A percentile compares a stretch with the other conserved stretches of the same genome.
phyloP scores from a whole-genome alignment of 208 protist species.

The Angomonas desouzai region DNA sequence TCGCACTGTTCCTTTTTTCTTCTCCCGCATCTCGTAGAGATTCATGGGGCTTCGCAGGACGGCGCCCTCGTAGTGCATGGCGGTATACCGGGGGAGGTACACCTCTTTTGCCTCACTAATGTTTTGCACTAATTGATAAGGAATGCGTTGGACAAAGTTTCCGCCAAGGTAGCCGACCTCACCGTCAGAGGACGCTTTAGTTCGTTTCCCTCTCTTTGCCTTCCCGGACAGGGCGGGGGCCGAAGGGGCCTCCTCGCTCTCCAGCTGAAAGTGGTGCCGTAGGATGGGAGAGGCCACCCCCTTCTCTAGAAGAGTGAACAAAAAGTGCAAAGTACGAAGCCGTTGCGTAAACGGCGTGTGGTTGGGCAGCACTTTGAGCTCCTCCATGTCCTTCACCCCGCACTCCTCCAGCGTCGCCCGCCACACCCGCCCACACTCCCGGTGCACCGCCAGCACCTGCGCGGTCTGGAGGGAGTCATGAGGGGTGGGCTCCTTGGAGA shows the following conservation, averaged over 20 bases:
- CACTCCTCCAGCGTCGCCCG: background rate
- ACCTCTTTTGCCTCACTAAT: slow-evolving; percentile 48
- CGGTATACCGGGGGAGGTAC: slow-evolving; percentile 45
- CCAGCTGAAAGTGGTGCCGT: slow-evolving; percentile 26
- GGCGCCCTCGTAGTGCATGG: slow-evolving; percentile 70
- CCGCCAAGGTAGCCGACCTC: slow-evolving; percentile 31
- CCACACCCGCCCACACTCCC: slow-evolving; percentile 8
- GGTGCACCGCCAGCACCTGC: slow-evolving; percentile 5
- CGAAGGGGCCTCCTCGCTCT: background rate
- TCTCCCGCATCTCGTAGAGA: slow-evolving; percentile 73
- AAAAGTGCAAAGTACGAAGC: slow-evolving; percentile 67
- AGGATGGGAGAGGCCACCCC: slow-evolving; percentile 44
- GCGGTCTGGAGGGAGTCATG: background rate
- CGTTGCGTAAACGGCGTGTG: slow-evolving; percentile 78
- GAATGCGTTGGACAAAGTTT: slow-evolving; percentile 52
- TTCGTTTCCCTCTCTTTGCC: background rate
- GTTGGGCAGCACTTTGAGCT: slow-evolving; percentile 74
- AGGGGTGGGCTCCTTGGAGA: background rate
- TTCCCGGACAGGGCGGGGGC: background rate
- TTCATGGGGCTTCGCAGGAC: slow-evolving; percentile 75
- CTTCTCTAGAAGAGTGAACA: slow-evolving; percentile 47
- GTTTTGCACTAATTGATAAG: slow-evolving; percentile 47
- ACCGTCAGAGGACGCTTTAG: background rate
- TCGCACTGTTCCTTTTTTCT: slow-evolving; percentile 45
- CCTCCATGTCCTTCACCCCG: slow-evolving; percentile 39